Percentiles rank a stretch among this genome's conserved stretches.
Conservation (phyloP, 148 eudicot genomes). For the Hydrangea macrophylla region DNA sequence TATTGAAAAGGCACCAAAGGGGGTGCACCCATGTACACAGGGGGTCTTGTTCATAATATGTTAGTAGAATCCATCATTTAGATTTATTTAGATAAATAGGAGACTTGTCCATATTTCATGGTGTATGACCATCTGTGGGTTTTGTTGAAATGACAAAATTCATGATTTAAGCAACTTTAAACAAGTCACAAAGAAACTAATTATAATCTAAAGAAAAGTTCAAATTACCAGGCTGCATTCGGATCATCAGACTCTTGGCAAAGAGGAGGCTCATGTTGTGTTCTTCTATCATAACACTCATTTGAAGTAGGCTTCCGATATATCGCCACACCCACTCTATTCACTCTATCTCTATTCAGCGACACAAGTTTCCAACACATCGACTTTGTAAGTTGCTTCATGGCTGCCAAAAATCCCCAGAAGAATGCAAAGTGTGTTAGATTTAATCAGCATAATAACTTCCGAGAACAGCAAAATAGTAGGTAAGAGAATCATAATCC, state of each 20-base stretch:
- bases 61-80: no score
- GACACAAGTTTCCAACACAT: slow-evolving; percentile 48
- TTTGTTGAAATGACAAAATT: no score
- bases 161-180: no score
- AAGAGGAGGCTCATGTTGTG: slow-evolving; percentile 33
- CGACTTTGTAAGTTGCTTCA: slow-evolving; percentile 35
- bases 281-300: slow-evolving; percentile 32
- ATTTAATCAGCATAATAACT: neutral
- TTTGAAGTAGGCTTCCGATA: no score
- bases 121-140: no score
- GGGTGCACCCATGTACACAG: no score
- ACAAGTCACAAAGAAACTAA: neutral
- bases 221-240: slow-evolving; percentile 37
- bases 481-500: slow-evolving; percentile 4
- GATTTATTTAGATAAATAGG: no score
- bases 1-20: no score
- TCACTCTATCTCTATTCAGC: slow-evolving; percentile 25
- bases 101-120: no score
- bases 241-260: slow-evolving; percentile 40
- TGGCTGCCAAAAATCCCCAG: slow-evolving; percentile 24
- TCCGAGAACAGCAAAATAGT: slow-evolving; percentile 3
- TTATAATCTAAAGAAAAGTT: neutral
- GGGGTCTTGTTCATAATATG: no score
- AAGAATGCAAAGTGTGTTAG: neutral
- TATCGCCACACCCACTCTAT: slow-evolving; percentile 39